phyloP scores from a whole-genome alignment of 169 alveolate species.

The Eimeria praecox region DNA sequence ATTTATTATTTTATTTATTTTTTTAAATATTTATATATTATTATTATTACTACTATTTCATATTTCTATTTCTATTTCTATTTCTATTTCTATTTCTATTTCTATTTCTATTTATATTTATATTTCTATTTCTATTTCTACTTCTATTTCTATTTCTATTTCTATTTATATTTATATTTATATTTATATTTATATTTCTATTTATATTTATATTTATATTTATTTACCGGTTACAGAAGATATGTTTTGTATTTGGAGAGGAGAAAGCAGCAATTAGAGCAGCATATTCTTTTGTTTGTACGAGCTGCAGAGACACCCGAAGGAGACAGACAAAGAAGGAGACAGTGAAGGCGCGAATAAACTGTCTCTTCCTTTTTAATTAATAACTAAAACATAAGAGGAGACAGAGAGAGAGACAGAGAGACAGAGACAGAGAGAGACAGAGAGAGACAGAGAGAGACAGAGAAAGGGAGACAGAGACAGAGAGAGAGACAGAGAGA shows the following conservation, averaged over 20 bases:
- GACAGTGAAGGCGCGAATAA: too few relatives aligned
- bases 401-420: neutral
- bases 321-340: neutral
- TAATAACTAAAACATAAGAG: neutral
- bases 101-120: too few relatives aligned
- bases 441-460: neutral
- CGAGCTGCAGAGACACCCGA: slow-evolving; percentile 63
- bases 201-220: neutral
- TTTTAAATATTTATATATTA: too few relatives aligned
- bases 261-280: slow-evolving; percentile 43
- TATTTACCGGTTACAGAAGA: slow-evolving; percentile 37
- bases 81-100: too few relatives aligned
- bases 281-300: slow-evolving; percentile 20
- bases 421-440: neutral
- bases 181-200: too few relatives aligned
- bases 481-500: neutral
- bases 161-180: too few relatives aligned
- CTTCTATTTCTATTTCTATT: too few relatives aligned
- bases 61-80: too few relatives aligned
- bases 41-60: too few relatives aligned
- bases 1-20: too few relatives aligned
- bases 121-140: too few relatives aligned
- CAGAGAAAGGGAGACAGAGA: neutral
- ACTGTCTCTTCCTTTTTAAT: too few relatives aligned
- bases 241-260: slow-evolving; percentile 34